A percentile compares a stretch with the other conserved stretches of the same genome.
Conservation (phyloP, 2,329 filamentous ascomycete species). For the Orbilia javanica region DNA sequence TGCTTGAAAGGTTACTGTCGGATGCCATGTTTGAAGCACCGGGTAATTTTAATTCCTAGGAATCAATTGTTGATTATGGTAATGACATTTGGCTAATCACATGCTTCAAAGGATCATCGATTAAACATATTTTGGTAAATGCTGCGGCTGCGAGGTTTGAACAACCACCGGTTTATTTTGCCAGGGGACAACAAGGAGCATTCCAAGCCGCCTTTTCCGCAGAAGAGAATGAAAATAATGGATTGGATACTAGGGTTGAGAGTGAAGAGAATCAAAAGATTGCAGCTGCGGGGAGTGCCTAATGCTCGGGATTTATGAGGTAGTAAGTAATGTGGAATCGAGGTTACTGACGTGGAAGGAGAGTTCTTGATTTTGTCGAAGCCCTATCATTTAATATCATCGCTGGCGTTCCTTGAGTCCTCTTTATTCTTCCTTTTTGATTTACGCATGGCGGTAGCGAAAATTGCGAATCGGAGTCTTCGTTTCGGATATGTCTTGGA, state of each 20-base stretch:
- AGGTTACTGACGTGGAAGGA: neutral
- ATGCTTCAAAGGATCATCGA: conserved; percentile 67
- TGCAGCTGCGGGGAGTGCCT: conserved; percentile 11
- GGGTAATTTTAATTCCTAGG: conserved; percentile 58
- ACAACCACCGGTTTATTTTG: conserved; percentile 69
- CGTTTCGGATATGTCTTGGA: neutral
- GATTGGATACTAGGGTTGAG: conserved; percentile 28
- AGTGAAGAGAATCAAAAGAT: conserved; percentile 63
- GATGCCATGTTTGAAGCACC: conserved; percentile 87
- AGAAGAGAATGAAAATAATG: conserved; percentile 66
- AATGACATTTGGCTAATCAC: neutral
- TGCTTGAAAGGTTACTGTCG: conserved; percentile 81
- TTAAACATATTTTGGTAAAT: conserved; percentile 70
- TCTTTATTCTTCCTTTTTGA: neutral
- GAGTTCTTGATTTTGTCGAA: neutral
- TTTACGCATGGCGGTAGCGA: neutral
- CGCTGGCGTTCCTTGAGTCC: neutral
- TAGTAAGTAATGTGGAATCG: neutral
- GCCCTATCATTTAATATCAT: neutral
- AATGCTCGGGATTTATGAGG: neutral
- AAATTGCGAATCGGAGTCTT: neutral
- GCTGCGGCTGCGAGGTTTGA: conserved; percentile 68
- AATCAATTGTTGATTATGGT: neutral
- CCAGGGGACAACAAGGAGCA: conserved; percentile 68
- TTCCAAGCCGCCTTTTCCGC: conserved; percentile 69